Evolutionary conservation across 2,329 filamentous ascomycete species (phyloP), one percentile per base, ranked within the genome.

Genomic region (Hymenoscyphus fraxineus): DNA sequence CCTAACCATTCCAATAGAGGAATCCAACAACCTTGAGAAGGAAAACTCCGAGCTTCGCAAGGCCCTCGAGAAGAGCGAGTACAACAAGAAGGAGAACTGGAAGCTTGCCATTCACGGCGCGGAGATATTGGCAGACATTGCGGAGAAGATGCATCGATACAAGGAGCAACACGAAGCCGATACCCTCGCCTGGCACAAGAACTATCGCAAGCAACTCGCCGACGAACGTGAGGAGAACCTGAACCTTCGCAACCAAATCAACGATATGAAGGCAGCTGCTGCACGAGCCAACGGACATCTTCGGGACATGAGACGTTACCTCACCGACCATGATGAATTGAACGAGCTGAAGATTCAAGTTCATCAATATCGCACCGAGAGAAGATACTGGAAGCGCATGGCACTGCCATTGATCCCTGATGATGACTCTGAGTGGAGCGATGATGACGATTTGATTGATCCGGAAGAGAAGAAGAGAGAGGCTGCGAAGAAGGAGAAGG

Each of bases 351-450:
- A 80, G 4, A 81, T 87, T 2, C 79, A 85, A 47, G 80, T 82
- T 58, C 80, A 79, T 59, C 81, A 83, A 6, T 75, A 78, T 55
- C 80, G 83, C 3, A 85, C 88, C 73, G 85, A 88, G 75, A 72
- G 87, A 62, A 79, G 86, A 1, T 88, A 86, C 75, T 89, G 86
- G 86, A 88, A 88, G 76, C 79, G 86, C 54, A 81, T 88, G 79
- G 86, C 86, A 15, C 83, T 88, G 81, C 85, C 85, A 10, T 80
- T 85, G 64, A 75, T 88, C 44, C 76, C 81, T 9, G 85, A 87
- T 31, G 82, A 87, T 54, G 85, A 88, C 59, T 79, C 82, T 1
- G 77, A 76, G 47, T 86, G 81, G 72, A 88, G 85, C 81, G 88
- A 85, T 71, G 85, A 85, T 64, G 86, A 89, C 68, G 86, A 89